These are phyloP conservation scores for Brassica nigra DNA, from an alignment of 345 rosid species.

Conservation along the genomic window DNA sequence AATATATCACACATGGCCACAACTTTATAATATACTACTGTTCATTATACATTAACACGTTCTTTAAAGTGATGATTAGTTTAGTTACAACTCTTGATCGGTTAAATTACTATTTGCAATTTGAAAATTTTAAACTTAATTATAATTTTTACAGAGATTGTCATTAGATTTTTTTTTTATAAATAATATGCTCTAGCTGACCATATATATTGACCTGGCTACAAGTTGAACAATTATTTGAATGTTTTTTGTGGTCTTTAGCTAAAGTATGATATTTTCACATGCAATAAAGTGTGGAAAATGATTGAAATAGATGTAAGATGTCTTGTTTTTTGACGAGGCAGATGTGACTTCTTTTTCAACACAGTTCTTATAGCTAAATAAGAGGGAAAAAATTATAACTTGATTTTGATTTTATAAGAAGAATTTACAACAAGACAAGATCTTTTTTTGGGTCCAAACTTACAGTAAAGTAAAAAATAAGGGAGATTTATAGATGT, in stretches of 20 bases:
- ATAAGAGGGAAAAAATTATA: background rate
- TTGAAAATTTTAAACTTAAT: background rate
- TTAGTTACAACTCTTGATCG: background rate
- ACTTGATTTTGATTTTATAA: background rate
- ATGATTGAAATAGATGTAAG: conserved; percentile 31
- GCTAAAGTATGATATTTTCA: conserved; percentile 25
- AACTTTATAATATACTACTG: conserved; percentile 17
- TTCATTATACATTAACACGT: conserved; percentile 3
- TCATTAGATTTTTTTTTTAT: background rate
- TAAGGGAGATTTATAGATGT: background rate
- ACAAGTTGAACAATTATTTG: background rate
- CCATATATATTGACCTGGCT: background rate
- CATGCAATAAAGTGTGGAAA: conserved; percentile 39
- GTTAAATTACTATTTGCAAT: background rate
- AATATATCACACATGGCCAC: conserved; percentile 18
- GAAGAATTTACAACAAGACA: conserved; percentile 2
- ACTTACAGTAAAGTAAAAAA: background rate
- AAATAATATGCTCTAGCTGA: background rate
- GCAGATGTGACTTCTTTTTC: conserved; percentile 28
- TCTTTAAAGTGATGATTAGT: background rate
- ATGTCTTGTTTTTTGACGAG: conserved; percentile 25
- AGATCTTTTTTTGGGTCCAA: background rate
- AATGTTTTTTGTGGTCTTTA: background rate
- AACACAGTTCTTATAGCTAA: background rate
- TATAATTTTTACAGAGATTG: background rate